Base-by-base conservation (phyloP, 2,329 filamentous ascomycete species). In the Ophiostoma australiae region DNA sequence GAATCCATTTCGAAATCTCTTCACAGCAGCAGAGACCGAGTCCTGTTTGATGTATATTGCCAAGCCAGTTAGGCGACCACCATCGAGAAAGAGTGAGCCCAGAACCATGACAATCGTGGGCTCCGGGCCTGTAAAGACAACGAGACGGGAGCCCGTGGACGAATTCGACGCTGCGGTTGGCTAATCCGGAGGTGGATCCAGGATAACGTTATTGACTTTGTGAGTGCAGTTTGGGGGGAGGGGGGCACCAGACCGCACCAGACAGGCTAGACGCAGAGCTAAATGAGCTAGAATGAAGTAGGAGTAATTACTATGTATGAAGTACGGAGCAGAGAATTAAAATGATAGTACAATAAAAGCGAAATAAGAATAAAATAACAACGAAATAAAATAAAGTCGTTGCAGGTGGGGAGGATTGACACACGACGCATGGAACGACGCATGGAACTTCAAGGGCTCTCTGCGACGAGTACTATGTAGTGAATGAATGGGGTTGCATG, bases 111-210 rank as follows among this genome's bases (percentile, higher is more conserved):
- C 31, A 66, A 39, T 66, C 10, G 35, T 66, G 20, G 20, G 20
- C 31, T 23, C 35, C 35, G n/a, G 63, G 35, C n/a, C 35, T 66
- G 35, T 66, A 23, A 66, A 44, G 35, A 70, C 61, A 20, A 39
- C 67, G 37, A 27, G 27, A 55, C 37, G n/a, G 33, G 58, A 69
- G 61, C 72, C 27, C 72, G 72, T 73, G 72, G 70, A 55, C 20
- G 37, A 69, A 70, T 70, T 27, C 39, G 48, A 61, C n/a, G 7
- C 27, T 67, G 48, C 44, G 15, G 69, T 73, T 73, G 70, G 72
- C 48, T 69, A 41, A 37, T 37, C 48, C 15, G 39, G 39, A 23
- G 35, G 35, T 66, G 63, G 63, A 39, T 23, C 35, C 11, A 35
- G 33, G 31, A 65, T 7, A 39, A 15, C 33, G 61, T 65, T 65